phyloP scores from a whole-genome alignment of 257 asterid species.

The Cruciata laevipes region DNA sequence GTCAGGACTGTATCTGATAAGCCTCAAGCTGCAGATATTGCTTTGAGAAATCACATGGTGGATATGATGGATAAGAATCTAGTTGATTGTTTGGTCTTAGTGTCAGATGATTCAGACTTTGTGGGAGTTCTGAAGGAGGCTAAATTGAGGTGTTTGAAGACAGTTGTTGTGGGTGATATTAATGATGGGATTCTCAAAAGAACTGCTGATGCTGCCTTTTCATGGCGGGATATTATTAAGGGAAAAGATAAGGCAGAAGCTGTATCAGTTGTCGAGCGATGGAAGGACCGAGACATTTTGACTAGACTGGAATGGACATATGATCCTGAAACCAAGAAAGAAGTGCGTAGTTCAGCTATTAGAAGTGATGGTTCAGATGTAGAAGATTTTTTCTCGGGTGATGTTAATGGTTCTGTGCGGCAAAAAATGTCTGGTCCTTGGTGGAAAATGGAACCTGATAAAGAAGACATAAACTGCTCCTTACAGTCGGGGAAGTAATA shows the following conservation, averaged over 20 bases:
- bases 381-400: conserved; percentile 30
- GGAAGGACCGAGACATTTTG: conserved; percentile 74
- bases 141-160: conserved; percentile 69
- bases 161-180: conserved; percentile 77
- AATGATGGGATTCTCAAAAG: conserved; percentile 56
- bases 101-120: conserved; percentile 81
- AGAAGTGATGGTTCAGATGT: conserved; percentile 42
- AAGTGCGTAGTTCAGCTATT: conserved; percentile 24
- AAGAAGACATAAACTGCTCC: background rate
- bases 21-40: conserved; percentile 77
- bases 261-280: conserved; percentile 58
- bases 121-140: conserved; percentile 69
- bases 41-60: conserved; percentile 58
- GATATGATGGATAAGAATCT: conserved; percentile 64
- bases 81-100: conserved; percentile 68
- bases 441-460: conserved; percentile 54
- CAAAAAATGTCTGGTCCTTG: conserved; percentile 36
- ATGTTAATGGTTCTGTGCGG: conserved; percentile 28
- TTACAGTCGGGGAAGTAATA: background rate
- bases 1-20: conserved; percentile 59
- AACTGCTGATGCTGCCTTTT: conserved; percentile 71
- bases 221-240: conserved; percentile 76
- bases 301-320: conserved; percentile 70
- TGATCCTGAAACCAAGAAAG: conserved; percentile 50
- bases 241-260: conserved; percentile 86